A percentile compares a stretch with the other conserved stretches of the same genome.
Conservation (phyloP, 768 basidiomycete genomes). For the Grammothele lineata region DNA sequence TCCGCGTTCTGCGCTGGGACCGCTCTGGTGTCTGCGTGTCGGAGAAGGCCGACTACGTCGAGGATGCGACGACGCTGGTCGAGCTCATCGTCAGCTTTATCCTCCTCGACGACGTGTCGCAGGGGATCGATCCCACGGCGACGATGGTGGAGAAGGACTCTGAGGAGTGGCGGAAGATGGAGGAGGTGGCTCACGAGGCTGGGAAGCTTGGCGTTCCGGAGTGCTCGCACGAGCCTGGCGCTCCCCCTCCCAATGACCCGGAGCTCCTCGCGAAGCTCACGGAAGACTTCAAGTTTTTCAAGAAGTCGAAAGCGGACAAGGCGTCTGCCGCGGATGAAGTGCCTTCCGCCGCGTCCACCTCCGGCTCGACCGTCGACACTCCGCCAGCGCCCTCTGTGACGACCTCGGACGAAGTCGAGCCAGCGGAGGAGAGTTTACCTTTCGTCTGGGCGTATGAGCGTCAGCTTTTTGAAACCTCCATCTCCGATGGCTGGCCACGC, state of each 20-base stretch:
- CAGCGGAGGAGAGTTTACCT: too few relatives aligned
- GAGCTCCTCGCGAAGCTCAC: too few relatives aligned
- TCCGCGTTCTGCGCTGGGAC: slow-evolving; percentile 2
- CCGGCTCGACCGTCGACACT: too few relatives aligned
- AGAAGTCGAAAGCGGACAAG: too few relatives aligned
- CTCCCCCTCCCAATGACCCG: too few relatives aligned
- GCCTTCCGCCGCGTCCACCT: too few relatives aligned
- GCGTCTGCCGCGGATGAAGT: too few relatives aligned
- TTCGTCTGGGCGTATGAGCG: neutral
- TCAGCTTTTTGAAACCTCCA: neutral
- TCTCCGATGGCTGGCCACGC: neutral
- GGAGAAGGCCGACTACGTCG: neutral
- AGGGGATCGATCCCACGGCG: neutral
- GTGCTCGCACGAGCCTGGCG: too few relatives aligned
- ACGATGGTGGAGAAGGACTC: neutral
- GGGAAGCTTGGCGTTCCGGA: too few relatives aligned
- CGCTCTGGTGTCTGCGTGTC: slow-evolving; percentile 2
- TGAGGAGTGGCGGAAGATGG: neutral
- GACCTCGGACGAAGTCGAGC: too few relatives aligned
- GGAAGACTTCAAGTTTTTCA: too few relatives aligned
- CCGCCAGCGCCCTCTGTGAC: too few relatives aligned
- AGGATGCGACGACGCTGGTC: neutral
- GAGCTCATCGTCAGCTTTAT: neutral
- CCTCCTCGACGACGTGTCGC: neutral
- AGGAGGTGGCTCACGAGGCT: neutral